phyloP scores from a whole-genome alignment of 2,329 filamentous ascomycete species.

The Venturia oleaginea region DNA sequence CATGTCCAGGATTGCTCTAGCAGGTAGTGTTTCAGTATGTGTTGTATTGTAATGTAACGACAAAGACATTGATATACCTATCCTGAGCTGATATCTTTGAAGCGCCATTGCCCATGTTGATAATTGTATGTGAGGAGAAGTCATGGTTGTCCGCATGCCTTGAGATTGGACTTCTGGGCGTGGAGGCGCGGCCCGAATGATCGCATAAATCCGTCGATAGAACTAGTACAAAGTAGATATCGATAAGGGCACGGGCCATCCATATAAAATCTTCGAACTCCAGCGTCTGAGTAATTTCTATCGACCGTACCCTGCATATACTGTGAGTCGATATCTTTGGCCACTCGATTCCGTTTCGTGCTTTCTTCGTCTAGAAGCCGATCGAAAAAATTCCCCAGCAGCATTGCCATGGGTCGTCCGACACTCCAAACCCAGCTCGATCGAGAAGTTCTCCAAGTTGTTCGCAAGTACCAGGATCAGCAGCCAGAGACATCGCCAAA shows the following conservation, averaged over 20 bases:
- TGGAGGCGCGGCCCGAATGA: background rate
- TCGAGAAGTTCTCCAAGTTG: constrained; percentile 60
- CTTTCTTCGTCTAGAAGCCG: background rate
- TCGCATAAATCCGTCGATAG: background rate
- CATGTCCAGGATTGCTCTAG: constrained; percentile 90
- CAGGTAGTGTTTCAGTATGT: constrained; percentile 10
- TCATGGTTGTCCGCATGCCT: background rate
- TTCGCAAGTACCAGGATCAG: constrained; percentile 66
- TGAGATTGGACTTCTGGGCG: background rate
- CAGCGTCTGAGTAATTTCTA: background rate
- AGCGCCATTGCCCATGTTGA: constrained; percentile 5
- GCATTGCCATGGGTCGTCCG: constrained; percentile 22
- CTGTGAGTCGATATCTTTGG: background rate
- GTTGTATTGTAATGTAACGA: background rate
- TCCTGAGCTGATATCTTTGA: constrained; percentile 68
- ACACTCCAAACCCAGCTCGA: constrained; percentile 33
- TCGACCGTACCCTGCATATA: background rate
- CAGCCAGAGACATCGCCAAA: constrained; percentile 40
- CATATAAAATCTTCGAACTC: background rate
- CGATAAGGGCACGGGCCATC: background rate
- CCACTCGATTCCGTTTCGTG: background rate
- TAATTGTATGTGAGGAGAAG: background rate
- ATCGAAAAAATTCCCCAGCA: background rate
- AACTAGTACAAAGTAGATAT: background rate
- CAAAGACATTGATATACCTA: constrained; percentile 49